Percentiles rank a stretch among this genome's conserved stretches.
Conservation (phyloP, 2,329 filamentous ascomycete genomes). For the Pseudogymnoascus sp. region DNA sequence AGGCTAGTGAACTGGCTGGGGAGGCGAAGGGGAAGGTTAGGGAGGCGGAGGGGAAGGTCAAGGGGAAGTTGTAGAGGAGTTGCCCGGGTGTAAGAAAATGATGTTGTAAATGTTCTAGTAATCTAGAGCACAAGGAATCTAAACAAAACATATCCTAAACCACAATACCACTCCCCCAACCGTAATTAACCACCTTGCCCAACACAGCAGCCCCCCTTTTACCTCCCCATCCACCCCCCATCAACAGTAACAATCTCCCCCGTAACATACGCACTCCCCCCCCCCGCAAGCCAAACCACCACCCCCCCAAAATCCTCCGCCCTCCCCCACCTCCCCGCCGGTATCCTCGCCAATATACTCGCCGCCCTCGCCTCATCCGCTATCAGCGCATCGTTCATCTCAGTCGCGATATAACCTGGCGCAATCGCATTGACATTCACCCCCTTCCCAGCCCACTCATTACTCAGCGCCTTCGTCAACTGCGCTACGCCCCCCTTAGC, state of each 20-base stretch:
- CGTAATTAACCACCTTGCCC: background rate
- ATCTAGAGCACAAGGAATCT: background rate
- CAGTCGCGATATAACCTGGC: slow-evolving; percentile 84
- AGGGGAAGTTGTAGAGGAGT: background rate
- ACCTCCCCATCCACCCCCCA: slow-evolving; percentile 89
- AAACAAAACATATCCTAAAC: background rate
- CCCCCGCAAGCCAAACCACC: slow-evolving; percentile 67
- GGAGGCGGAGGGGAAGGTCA: slow-evolving; percentile 14
- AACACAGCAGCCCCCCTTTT: background rate
- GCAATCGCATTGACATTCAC: slow-evolving; percentile 83
- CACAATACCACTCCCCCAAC: background rate
- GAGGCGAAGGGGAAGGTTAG: slow-evolving; percentile 34
- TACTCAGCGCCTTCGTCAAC: slow-evolving; percentile 74
- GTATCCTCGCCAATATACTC: slow-evolving; percentile 72
- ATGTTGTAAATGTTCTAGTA: background rate
- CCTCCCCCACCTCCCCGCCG: slow-evolving; percentile 71
- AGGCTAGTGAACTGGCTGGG: slow-evolving; percentile 30
- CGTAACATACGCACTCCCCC: slow-evolving; percentile 70
- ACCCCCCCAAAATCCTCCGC: slow-evolving; percentile 85
- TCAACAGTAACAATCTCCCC: slow-evolving; percentile 79
- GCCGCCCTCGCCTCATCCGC: slow-evolving; percentile 59
- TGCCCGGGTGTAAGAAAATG: background rate
- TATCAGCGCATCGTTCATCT: slow-evolving; percentile 83
- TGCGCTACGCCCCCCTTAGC: slow-evolving; percentile 75
- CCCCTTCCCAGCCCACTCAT: slow-evolving; percentile 75